Evolutionary conservation across 2,329 filamentous ascomycete species (phyloP).

Genomic region (Cordyceps sp.): DNA sequence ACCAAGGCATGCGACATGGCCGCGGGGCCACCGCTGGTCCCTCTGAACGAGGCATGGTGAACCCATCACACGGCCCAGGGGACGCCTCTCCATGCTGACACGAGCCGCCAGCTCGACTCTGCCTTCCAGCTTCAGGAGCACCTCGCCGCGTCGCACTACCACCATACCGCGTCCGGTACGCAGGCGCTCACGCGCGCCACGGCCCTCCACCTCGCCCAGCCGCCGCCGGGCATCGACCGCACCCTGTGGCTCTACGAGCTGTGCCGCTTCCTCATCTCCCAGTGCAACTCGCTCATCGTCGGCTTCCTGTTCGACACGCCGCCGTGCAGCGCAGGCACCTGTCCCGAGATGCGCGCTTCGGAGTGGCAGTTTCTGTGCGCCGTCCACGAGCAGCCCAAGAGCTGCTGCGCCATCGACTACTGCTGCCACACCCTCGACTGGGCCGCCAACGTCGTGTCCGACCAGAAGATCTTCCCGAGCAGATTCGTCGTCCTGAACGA

Average conservation of each 20-base stretch:
- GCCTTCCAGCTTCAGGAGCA: constrained; percentile 97
- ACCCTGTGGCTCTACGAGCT: constrained; percentile 96
- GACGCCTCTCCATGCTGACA: too few species aligned
- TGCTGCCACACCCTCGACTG: constrained; percentile 97
- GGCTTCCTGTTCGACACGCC: constrained; percentile 85
- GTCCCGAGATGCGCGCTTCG: constrained; percentile 94
- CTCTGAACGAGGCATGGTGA: constrained; percentile 57
- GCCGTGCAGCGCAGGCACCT: constrained; percentile 75
- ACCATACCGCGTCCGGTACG: constrained; percentile 53
- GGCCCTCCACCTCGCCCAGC: constrained; percentile 59
- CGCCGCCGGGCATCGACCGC: constrained; percentile 67
- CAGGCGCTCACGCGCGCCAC: constrained; percentile 60
- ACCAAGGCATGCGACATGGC: constrained; percentile 90
- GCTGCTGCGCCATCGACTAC: constrained; percentile 96
- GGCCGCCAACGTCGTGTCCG: constrained; percentile 88
- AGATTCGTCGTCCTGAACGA: constrained; percentile 45
- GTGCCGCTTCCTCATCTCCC: constrained; percentile 85
- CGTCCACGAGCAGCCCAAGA: constrained; percentile 90
- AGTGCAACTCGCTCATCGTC: constrained; percentile 83
- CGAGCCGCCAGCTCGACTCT: constrained; percentile 88
- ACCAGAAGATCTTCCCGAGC: constrained; percentile 88
- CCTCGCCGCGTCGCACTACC: constrained; percentile 77
- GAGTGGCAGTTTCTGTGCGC: constrained; percentile 99
- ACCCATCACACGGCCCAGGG: too few species aligned
- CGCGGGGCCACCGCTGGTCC: constrained; percentile 74